Percentiles rank a stretch among this genome's conserved stretches.
phyloP scores from a whole-genome alignment of 2,329 filamentous ascomycete genomes.

The Fusarium verticillioides region DNA sequence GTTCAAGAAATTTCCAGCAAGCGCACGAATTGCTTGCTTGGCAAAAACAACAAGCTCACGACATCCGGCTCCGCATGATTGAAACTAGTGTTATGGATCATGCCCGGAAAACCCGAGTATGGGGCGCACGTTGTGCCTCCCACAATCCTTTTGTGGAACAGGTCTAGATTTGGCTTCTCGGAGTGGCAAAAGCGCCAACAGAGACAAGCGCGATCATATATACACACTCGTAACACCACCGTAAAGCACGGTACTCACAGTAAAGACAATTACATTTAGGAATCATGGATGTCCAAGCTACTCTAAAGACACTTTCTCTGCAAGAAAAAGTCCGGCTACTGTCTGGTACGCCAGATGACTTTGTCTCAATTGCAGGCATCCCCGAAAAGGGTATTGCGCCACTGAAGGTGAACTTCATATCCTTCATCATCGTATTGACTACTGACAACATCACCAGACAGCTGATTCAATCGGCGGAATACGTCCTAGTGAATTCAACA shows the following conservation, averaged over 20 bases:
- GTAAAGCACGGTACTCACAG: neutral
- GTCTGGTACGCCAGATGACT: neutral
- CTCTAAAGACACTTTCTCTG: neutral
- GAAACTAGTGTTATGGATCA: neutral
- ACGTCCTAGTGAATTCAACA: neutral
- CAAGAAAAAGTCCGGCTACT: neutral
- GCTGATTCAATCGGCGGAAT: neutral
- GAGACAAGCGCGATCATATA: neutral
- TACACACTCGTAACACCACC: neutral
- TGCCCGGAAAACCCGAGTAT: neutral
- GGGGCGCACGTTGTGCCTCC: neutral
- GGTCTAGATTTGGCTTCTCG: neutral
- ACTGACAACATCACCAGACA: fast-evolving
- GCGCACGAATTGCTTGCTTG: neutral
- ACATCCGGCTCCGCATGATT: neutral
- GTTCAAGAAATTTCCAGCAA: fast-evolving
- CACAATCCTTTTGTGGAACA: neutral
- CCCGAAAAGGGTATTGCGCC: neutral
- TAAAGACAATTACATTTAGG: neutral
- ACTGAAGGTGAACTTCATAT: neutral
- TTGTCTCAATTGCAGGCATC: neutral
- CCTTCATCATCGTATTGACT: fast-evolving
- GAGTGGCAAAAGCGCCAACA: neutral
- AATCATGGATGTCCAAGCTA: neutral
- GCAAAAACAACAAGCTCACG: neutral